phyloP scores from a whole-genome alignment of 2,329 filamentous ascomycete genomes.

The Colletotrichum acutatum region DNA sequence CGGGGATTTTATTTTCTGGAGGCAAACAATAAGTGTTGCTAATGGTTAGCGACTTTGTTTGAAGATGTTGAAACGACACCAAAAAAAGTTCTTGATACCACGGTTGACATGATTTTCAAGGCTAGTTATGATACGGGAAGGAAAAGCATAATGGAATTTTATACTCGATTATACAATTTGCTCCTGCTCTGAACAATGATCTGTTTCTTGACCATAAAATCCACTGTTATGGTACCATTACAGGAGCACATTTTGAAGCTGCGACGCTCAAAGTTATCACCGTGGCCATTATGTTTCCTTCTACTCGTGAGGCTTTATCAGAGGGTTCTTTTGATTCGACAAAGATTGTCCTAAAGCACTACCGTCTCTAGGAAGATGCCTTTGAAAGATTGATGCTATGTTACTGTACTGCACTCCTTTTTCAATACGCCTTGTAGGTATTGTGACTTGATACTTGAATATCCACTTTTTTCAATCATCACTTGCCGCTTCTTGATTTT shows the following conservation, averaged over 20 bases:
- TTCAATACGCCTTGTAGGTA: background rate
- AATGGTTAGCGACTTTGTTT: background rate
- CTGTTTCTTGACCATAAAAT: too few species aligned
- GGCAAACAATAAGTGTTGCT: background rate
- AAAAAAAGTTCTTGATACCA: constrained; percentile 35
- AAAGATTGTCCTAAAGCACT: background rate
- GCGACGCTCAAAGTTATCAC: background rate
- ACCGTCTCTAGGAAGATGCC: constrained; percentile 14
- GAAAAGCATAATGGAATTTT: background rate
- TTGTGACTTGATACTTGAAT: background rate
- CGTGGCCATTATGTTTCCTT: background rate
- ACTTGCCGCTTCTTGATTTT: background rate
- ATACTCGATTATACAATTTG: background rate
- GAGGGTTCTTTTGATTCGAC: background rate
- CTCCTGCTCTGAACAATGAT: background rate
- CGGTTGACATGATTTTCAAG: background rate
- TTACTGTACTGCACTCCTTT: background rate
- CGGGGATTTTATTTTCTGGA: background rate
- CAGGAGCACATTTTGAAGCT: background rate
- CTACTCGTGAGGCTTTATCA: background rate
- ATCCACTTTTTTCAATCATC: background rate
- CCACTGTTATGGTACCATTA: too few species aligned
- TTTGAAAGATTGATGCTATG: background rate
- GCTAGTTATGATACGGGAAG: background rate
- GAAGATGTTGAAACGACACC: constrained; percentile 28